phyloP scores from a whole-genome alignment of 768 basidiomycete genomes.

The Boletellus emodensis region DNA sequence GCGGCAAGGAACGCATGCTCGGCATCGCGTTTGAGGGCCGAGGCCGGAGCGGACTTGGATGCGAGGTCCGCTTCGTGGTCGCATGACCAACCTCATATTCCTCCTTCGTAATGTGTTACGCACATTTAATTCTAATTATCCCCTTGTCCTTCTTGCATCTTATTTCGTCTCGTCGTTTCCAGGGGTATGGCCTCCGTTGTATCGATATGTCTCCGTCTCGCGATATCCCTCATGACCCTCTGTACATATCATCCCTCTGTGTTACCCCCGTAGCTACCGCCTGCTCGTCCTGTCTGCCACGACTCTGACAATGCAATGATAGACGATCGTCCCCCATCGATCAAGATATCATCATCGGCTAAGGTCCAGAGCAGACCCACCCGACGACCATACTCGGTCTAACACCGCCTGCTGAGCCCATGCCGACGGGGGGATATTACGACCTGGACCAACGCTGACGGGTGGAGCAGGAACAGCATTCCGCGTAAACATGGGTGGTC shows the following conservation, averaged over 20 bases:
- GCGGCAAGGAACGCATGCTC: slow-evolving; percentile 55
- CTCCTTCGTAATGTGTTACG: slow-evolving; percentile 29
- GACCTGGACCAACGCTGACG: slow-evolving; percentile 33
- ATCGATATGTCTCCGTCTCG: slow-evolving; percentile 25
- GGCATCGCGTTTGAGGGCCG: slow-evolving; percentile 59
- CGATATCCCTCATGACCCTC: slow-evolving; percentile 16
- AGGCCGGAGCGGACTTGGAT: slow-evolving; percentile 49
- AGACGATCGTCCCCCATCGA: slow-evolving; percentile 6
- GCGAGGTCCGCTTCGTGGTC: slow-evolving; percentile 36
- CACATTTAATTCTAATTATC: slow-evolving; percentile 32
- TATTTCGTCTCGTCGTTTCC: slow-evolving; percentile 6
- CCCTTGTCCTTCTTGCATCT: not conserved
- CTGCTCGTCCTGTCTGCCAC: too few relatives aligned
- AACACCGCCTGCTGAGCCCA: slow-evolving; percentile 36
- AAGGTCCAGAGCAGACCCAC: slow-evolving; percentile 38
- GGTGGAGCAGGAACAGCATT: slow-evolving; percentile 33
- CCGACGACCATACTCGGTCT: slow-evolving; percentile 45
- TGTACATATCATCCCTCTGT: not conserved
- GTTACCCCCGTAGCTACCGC: not conserved
- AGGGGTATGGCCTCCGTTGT: slow-evolving; percentile 16
- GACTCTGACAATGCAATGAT: slow-evolving; percentile 11
- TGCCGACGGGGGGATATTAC: slow-evolving; percentile 39
- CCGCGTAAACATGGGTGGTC: slow-evolving; percentile 53
- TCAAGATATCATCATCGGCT: slow-evolving; percentile 26
- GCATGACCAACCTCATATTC: slow-evolving; percentile 17